These are phyloP conservation scores for Termitomyces sp. DNA, from an alignment of 768 basidiomycete species.

Conservation along the genomic window DNA sequence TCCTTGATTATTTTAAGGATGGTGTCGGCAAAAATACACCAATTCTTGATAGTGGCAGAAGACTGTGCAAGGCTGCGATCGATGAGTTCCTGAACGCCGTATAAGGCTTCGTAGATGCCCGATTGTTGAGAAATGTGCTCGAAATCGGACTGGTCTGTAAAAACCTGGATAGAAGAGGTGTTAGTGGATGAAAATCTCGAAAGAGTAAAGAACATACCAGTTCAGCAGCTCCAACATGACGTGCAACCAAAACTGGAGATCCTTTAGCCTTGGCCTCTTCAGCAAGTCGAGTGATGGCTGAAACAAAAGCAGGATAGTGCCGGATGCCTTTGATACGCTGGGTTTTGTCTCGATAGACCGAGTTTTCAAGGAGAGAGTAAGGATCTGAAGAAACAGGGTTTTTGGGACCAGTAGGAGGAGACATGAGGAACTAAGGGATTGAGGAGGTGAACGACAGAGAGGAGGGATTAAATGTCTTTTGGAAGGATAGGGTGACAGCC, in stretches of 20 bases:
- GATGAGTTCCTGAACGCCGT: background rate
- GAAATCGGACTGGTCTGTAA: background rate
- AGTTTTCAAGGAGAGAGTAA: background rate
- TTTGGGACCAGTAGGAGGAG: background rate
- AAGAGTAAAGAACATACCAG: background rate
- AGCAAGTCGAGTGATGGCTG: background rate
- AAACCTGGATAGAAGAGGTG: background rate
- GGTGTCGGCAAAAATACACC: background rate
- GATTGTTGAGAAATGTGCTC: background rate
- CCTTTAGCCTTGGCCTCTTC: background rate
- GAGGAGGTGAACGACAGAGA: too few species aligned
- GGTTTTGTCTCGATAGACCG: background rate
- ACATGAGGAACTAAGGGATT: background rate
- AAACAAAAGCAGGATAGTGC: background rate
- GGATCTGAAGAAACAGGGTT: background rate
- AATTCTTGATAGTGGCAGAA: background rate
- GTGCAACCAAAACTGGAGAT: background rate
- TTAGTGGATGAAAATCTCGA: background rate
- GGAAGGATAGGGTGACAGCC: background rate
- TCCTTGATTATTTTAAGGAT: background rate
- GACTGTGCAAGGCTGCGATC: background rate
- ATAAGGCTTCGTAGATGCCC: too few species aligned
- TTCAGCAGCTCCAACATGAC: background rate
- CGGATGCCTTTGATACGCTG: background rate
- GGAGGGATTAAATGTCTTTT: background rate